Evolutionary conservation across 371 early-diverging fungal species (phyloP).

Genomic region (Phascolomyces articulosus): DNA sequence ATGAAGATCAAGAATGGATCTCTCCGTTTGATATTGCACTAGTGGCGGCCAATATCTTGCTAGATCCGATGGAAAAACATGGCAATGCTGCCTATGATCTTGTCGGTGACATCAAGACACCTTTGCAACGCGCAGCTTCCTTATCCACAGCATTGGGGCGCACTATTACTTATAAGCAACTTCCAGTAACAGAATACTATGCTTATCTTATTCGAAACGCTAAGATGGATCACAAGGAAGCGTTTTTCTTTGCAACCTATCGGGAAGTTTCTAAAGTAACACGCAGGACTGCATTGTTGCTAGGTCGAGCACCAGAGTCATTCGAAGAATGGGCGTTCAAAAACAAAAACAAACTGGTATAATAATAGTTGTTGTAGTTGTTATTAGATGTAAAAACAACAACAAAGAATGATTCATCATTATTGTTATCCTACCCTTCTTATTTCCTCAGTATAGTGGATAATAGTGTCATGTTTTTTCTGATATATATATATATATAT

Average conservation of each 20-base stretch:
- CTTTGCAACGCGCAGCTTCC: constrained; percentile 14
- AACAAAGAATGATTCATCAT: too few species aligned
- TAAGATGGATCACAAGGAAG: neutral
- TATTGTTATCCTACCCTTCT: too few species aligned
- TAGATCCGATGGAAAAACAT: constrained; percentile 22
- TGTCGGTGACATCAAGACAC: constrained; percentile 3
- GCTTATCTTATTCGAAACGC: neutral
- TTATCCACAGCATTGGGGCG: constrained; percentile 18
- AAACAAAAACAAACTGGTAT: neutral
- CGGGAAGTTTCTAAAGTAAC: neutral
- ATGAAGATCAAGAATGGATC: constrained; percentile 14
- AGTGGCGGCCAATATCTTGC: constrained; percentile 12
- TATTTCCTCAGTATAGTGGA: too few species aligned
- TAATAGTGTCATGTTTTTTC: too few species aligned
- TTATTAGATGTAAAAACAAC: too few species aligned
- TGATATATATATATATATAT: too few species aligned
- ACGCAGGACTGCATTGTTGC: constrained; percentile 1
- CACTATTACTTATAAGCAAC: constrained; percentile 11
- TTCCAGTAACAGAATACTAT: constrained; percentile 8
- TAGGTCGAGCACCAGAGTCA: constrained; percentile 14
- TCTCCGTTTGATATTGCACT: constrained; percentile 19
- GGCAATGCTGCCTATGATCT: constrained; percentile 21
- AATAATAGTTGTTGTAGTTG: too few species aligned
- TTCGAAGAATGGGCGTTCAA: neutral
- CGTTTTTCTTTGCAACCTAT: neutral